Base-by-base conservation (phyloP, 1,284 basidiomycete genomes). In the Tausonia pullulans region DNA sequence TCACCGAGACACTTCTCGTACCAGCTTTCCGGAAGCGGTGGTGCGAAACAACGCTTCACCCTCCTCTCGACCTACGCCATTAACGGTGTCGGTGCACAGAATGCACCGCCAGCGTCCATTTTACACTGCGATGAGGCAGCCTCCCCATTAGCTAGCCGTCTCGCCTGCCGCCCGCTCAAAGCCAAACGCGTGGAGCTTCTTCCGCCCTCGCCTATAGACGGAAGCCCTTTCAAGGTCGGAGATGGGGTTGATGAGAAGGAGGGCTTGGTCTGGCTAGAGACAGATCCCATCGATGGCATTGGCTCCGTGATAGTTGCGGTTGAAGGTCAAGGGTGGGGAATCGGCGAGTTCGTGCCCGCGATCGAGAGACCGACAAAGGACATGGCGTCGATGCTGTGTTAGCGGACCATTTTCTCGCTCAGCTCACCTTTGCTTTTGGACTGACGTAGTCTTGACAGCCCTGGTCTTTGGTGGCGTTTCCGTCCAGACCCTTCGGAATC, bases 401-500 rank as follows among this genome's bases (percentile, higher is more conserved):
- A 27, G 27, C 27, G 27, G 27, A 27, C 27, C 27, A 27, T 27
- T 27, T 27, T 27, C 27, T 27, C 27, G 27, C 27, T 27, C 27
- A 27, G 27, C 27, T 27, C 27, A 27, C 27, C 27, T 27, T 27
- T 27, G 27, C 27, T 27, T 27, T 27, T 27, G 27, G 2, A 27
- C 27, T 27, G 27, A 27, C 27, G 27, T 27, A 7, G 10, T 54
- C 27, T 62, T 40, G 58, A 70, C 39, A 72, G 73, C 40, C 48
- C 69, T 60, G 5, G 51, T 71, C 45, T 69, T 71, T 54, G 64
- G 66, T 27, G 56, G 48, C 61, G 56, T 51, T 68, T 52, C 66
- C 3, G 62, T 74, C 9, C 51, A 7, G 27, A 44, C 58, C 44
- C 58, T 78, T 79, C 48, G 52, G 13, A 79, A 76, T 2, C 66